These are phyloP conservation scores for Esteya vermicola DNA, from an alignment of 2,329 filamentous ascomycete genomes.

Conservation along the genomic window DNA sequence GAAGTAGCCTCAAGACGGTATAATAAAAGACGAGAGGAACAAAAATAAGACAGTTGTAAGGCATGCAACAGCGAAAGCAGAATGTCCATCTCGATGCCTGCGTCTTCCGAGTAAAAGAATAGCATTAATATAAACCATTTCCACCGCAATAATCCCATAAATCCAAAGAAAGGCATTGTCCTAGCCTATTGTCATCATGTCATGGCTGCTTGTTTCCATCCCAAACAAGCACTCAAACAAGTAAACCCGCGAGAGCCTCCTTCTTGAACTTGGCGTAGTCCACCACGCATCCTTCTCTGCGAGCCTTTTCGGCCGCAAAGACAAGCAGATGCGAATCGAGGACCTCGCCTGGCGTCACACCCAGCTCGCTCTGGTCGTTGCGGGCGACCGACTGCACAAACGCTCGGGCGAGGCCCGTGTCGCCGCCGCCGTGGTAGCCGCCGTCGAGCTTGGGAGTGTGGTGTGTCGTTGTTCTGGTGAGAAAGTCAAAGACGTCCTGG, in stretches of 20 bases:
- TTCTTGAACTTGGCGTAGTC: conserved; percentile 1
- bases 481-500: conserved; percentile 1
- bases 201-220: too few species aligned
- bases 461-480: background rate
- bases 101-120: too few species aligned
- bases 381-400: background rate
- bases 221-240: too few species aligned
- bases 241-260: background rate
- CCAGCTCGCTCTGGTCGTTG: background rate
- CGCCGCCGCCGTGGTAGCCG: conserved; percentile 1
- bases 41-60: too few species aligned
- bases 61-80: too few species aligned
- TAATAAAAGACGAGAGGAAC: too few species aligned
- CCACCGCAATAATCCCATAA: too few species aligned
- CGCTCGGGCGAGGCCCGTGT: background rate
- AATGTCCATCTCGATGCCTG: too few species aligned
- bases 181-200: too few species aligned
- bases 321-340: background rate
- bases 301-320: background rate
- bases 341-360: background rate
- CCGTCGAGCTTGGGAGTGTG: background rate
- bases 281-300: background rate
- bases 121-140: too few species aligned
- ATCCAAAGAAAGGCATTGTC: too few species aligned
- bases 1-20: too few species aligned